Evolutionary conservation across 1,284 basidiomycete species (phyloP), one percentile per base, ranked within the genome.

Genomic region (Sporisorium scitamineum): DNA sequence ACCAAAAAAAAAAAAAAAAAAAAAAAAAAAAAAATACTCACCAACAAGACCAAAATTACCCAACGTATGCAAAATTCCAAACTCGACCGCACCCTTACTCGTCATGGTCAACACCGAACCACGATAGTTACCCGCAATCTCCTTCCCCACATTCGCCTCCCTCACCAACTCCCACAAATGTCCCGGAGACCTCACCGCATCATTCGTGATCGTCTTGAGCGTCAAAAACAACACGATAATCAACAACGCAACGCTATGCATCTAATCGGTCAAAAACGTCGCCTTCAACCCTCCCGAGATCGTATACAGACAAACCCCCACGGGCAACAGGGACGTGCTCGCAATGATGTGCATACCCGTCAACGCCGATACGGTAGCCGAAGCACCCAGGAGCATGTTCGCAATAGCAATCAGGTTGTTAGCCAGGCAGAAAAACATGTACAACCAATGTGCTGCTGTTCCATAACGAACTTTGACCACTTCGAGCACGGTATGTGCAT

Each of bases 101-200:
- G 93, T 90, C 88, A 97, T 92, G 6, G 94, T 92, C 32, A 91
- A 86, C 82, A 91, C 91, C 4, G 88, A 89, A 1, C 91, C 91
- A 24, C 88, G 86, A 0, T 89, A 89, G 82, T 91, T 92, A 22
- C 89, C 90, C 0, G 86, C 61, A 22, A 91, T 88, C 0, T 63
- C 67, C 42, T 80, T 74, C 22, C 11, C 16, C 5, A 44, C 55
- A 37, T 68, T 65, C 4, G 73, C 80, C 14, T 37, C 26, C 39
- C 50, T 59, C 18, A 81, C 62, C 2, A 80, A 57, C 54, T 80
- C 69, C 66, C 75, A 82, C 14, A 83, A 64, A 53, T 79, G 69
- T 4, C 61, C 70, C 10, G 73, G 72, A 1, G 61, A 65, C 26
- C 61, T 37, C 6, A 81, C 50, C 1, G 67, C 72, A 2, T 54